Evolutionary conservation across 768 basidiomycete genomes (phyloP).

Genomic region (Phaeotremella fagi): DNA sequence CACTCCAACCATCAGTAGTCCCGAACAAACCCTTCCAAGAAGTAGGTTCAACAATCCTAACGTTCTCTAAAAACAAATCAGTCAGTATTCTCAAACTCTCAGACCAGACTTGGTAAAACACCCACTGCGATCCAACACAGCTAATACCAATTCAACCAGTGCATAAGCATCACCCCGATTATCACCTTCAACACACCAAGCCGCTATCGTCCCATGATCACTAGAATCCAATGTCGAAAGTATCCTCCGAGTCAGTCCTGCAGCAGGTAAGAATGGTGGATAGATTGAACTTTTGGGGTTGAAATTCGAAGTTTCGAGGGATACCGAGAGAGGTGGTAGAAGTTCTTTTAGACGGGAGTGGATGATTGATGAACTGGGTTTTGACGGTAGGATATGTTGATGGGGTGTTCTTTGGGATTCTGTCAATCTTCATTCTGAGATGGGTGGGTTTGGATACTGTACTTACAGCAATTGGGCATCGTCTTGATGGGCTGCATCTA

Average conservation of each 20-base stretch:
- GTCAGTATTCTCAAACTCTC: neutral
- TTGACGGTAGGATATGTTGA: slow-evolving; percentile 52
- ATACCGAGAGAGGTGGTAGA: slow-evolving; percentile 55
- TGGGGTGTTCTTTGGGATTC: slow-evolving; percentile 33
- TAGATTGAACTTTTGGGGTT: slow-evolving; percentile 22
- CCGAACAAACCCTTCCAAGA: slow-evolving; percentile 42
- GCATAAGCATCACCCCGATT: slow-evolving; percentile 63
- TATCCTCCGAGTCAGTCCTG: slow-evolving; percentile 66
- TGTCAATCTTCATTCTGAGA: neutral
- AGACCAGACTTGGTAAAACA: neutral
- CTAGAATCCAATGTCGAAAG: slow-evolving; percentile 59
- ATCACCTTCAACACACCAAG: slow-evolving; percentile 78
- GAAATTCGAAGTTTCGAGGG: slow-evolving; percentile 34
- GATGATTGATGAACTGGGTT: slow-evolving; percentile 49
- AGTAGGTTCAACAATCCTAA: slow-evolving; percentile 23
- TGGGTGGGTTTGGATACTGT: neutral
- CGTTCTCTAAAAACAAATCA: slow-evolving; percentile 5
- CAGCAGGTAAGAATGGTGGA: slow-evolving; percentile 72
- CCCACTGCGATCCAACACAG: slow-evolving; percentile 8
- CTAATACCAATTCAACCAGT: slow-evolving; percentile 16
- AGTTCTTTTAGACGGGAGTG: slow-evolving; percentile 51
- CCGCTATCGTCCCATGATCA: slow-evolving; percentile 56
- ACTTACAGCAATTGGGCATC: slow-evolving; percentile 74
- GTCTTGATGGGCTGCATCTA: slow-evolving; percentile 68
- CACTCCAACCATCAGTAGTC: slow-evolving; percentile 33